These are phyloP conservation scores for Coccomyxa subellipsoidea DNA, from an alignment of 163 green algal species.

Conservation along the genomic window DNA sequence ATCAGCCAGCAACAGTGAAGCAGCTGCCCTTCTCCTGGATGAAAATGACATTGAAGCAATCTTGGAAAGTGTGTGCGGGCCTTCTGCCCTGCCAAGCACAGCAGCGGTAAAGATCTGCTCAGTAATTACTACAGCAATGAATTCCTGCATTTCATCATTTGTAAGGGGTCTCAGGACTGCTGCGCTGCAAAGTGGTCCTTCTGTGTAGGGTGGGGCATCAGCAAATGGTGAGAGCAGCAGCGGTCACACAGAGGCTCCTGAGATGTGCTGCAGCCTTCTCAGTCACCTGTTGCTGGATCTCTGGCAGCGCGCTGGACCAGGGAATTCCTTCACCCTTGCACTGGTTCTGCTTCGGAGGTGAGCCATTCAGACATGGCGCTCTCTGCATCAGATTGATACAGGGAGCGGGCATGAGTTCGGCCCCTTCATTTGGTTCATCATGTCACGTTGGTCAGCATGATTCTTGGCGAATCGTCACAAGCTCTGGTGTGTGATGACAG, in stretches of 20 bases:
- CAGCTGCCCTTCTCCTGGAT: neutral
- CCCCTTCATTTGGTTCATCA: no score
- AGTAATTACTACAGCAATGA: no score
- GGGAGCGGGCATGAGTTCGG: no score
- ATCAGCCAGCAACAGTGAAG: neutral
- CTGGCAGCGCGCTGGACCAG: neutral
- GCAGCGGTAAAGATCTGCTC: neutral
- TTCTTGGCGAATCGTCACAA: no score
- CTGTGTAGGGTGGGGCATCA: no score
- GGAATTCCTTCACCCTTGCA: neutral
- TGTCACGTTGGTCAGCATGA: no score
- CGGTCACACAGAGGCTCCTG: neutral
- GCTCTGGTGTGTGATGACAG: neutral
- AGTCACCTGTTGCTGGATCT: neutral
- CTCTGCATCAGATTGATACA: no score
- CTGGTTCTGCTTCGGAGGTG: neutral
- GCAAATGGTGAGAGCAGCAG: no score
- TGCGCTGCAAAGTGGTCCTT: no score
- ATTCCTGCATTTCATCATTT: no score
- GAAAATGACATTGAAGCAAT: slow-evolving; percentile 7
- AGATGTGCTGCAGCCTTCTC: neutral
- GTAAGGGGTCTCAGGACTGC: no score
- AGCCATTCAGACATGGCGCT: no score
- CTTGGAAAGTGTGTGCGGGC: neutral
- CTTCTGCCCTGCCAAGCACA: neutral